These are phyloP conservation scores for Sporisorium scitamineum DNA, from an alignment of 1,284 basidiomycete genomes.

Conservation along the genomic window DNA sequence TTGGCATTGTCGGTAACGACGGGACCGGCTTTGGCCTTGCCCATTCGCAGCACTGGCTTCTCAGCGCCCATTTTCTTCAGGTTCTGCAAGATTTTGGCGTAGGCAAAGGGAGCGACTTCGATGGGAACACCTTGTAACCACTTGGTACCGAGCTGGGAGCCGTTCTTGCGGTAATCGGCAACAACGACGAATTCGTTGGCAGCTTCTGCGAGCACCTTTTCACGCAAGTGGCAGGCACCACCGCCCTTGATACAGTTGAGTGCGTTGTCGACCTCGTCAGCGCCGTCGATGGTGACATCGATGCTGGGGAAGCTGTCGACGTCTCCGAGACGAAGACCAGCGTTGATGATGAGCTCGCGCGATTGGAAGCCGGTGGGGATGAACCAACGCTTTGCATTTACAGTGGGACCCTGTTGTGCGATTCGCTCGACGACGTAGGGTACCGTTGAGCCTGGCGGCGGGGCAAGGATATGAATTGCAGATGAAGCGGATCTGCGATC, in stretches of 20 bases:
- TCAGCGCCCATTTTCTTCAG: slow-evolving; percentile 61
- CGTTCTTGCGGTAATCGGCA: slow-evolving; percentile 90
- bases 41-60: slow-evolving; percentile 62
- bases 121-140: slow-evolving; percentile 91
- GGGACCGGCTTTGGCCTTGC: slow-evolving; percentile 81
- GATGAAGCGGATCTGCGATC: neutral
- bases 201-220: slow-evolving; percentile 94
- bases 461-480: neutral
- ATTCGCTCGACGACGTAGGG: slow-evolving; percentile 98
- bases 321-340: slow-evolving; percentile 83
- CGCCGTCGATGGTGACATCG: slow-evolving; percentile 96
- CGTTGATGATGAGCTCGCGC: slow-evolving; percentile 89
- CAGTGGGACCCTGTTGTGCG: slow-evolving; percentile 81
- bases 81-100: slow-evolving; percentile 76
- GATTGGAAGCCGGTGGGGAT: slow-evolving; percentile 84
- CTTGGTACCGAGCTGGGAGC: slow-evolving; percentile 80
- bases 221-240: slow-evolving; percentile 94
- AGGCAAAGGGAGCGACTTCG: slow-evolving; percentile 96
- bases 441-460: slow-evolving; percentile 82
- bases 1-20: slow-evolving; percentile 88
- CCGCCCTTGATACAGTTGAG: slow-evolving; percentile 98
- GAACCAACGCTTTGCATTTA: slow-evolving; percentile 76
- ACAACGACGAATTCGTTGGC: slow-evolving; percentile 90
- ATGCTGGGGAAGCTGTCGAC: slow-evolving; percentile 79
- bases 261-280: slow-evolving; percentile 89